Percentiles rank a stretch among this genome's conserved stretches.
These are phyloP conservation scores for Aspergillus neotritici DNA, from an alignment of 2,329 filamentous ascomycete species.

Conservation along the genomic window DNA sequence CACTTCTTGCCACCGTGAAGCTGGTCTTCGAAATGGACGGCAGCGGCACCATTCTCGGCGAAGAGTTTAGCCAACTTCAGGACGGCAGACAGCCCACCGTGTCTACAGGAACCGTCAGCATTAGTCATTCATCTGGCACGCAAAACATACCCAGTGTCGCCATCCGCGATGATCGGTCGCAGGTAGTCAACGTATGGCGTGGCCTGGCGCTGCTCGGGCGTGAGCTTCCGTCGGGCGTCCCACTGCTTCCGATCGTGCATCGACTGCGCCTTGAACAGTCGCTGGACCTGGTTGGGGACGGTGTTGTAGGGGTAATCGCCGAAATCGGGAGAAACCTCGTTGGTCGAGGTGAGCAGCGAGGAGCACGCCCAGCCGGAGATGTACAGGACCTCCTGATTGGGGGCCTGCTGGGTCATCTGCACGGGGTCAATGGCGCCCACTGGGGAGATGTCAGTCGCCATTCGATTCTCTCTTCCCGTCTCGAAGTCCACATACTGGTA, in stretches of 20 bases:
- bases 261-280: slow-evolving; percentile 91
- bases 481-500: slow-evolving; percentile 57
- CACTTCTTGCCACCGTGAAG: slow-evolving; percentile 98
- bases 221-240: slow-evolving; percentile 76
- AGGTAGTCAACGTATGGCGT: slow-evolving; percentile 89
- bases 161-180: slow-evolving; percentile 90
- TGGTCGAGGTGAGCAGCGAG: slow-evolving; percentile 83
- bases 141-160: slow-evolving; percentile 69
- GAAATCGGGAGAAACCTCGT: slow-evolving; percentile 96
- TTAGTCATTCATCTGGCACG: background rate
- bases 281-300: slow-evolving; percentile 94
- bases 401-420: slow-evolving; percentile 97
- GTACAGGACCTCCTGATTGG: slow-evolving; percentile 93
- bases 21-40: slow-evolving; percentile 96
- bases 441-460: slow-evolving; percentile 32
- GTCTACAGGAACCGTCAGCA: slow-evolving; percentile 44
- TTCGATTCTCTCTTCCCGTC: background rate
- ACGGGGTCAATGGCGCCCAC: slow-evolving; percentile 98
- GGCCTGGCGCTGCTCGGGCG: slow-evolving; percentile 61
- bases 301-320: slow-evolving; percentile 99
- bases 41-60: slow-evolving; percentile 91
- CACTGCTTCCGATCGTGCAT: slow-evolving; percentile 96
- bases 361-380: slow-evolving; percentile 98
- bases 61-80: slow-evolving; percentile 96
- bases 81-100: slow-evolving; percentile 86